phyloP scores from a whole-genome alignment of 2,329 filamentous ascomycete genomes.

The Colletotrichum destructivum region DNA sequence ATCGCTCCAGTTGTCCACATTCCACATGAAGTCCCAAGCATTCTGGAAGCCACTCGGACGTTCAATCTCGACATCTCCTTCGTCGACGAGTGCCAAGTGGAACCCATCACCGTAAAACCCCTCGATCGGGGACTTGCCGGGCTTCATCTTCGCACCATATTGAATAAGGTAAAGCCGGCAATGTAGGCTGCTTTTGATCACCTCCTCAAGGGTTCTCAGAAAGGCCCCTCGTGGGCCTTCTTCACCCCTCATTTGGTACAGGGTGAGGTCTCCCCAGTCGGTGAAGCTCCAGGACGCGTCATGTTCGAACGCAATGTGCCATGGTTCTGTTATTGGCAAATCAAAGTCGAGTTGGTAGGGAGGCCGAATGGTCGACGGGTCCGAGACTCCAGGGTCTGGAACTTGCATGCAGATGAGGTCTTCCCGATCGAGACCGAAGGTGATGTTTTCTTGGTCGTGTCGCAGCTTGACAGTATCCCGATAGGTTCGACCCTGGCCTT shows the following conservation, averaged over 20 bases:
- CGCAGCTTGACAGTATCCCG: neutral
- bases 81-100: neutral
- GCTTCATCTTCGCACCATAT: conserved; percentile 1
- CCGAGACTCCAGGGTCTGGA: neutral
- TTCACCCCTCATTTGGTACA: neutral
- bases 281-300: conserved; percentile 2
- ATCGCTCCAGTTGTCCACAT: neutral
- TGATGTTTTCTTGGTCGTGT: conserved; percentile 1
- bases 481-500: neutral
- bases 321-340: neutral
- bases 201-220: neutral
- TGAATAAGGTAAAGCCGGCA: neutral
- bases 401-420: conserved; percentile 17
- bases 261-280: neutral
- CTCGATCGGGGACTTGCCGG: neutral
- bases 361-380: neutral
- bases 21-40: neutral
- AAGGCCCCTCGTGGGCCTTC: conserved; percentile 8
- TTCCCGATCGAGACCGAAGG: neutral
- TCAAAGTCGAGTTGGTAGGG: neutral
- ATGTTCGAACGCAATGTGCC: conserved; percentile 5
- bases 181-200: accelerated
- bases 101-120: conserved; percentile 1
- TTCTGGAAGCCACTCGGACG: neutral
- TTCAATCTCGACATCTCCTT: neutral